Evolutionary conservation across 805 yeast species (phyloP).

Genomic region (Saccharomycopsis schoenii): DNA sequence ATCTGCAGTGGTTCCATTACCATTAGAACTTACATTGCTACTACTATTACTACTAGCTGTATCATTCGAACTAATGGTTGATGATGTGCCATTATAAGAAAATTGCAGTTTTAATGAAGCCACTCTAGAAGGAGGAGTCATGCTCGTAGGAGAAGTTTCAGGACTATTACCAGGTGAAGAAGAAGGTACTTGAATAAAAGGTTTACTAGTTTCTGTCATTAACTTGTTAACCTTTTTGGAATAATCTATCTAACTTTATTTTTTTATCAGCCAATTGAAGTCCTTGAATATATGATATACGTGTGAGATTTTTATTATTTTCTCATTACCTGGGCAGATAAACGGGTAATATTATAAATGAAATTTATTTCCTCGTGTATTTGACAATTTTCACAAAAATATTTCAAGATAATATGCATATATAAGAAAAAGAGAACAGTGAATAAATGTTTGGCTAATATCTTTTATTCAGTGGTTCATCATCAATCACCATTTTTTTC

Average conservation of each 20-base stretch:
- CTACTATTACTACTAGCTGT: not conserved
- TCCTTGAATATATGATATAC: not conserved
- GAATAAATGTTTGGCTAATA: not conserved
- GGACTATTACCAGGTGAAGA: slow-evolving; percentile 10
- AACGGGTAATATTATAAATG: too few relatives aligned
- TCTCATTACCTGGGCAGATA: not conserved
- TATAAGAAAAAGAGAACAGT: not conserved
- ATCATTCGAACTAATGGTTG: not conserved
- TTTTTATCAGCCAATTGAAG: not conserved
- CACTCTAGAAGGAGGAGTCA: not conserved
- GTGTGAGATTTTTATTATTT: too few relatives aligned
- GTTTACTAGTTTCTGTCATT: slow-evolving; percentile 3
- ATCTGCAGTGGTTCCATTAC: not conserved
- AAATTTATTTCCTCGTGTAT: not conserved
- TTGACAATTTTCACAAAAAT: too few relatives aligned
- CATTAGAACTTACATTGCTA: not conserved
- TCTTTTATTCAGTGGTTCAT: too few relatives aligned
- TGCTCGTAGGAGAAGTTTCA: not conserved
- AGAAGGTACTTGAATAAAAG: slow-evolving; percentile 16
- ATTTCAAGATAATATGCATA: too few relatives aligned
- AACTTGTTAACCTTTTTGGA: not conserved
- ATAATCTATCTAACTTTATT: too few relatives aligned
- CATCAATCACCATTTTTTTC: not conserved
- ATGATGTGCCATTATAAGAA: not conserved
- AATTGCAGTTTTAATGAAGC: slow-evolving; percentile 1